These are phyloP conservation scores for Trichoderma aggressivum DNA, from an alignment of 2,329 filamentous ascomycete genomes.

Conservation along the genomic window DNA sequence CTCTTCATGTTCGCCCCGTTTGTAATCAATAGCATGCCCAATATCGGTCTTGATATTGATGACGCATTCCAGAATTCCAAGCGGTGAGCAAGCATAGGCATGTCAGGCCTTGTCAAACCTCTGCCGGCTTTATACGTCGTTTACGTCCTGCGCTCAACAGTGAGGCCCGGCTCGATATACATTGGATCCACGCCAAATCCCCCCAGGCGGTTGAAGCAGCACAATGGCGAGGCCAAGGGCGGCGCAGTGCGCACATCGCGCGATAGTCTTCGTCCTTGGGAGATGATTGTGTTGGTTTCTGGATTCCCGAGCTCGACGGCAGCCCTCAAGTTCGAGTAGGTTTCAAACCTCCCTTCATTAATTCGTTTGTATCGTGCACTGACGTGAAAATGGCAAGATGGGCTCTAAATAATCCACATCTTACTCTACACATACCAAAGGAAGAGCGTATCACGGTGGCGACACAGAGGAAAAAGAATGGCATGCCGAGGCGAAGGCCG, in stretches of 20 bases:
- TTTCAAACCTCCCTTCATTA: conserved; percentile 19
- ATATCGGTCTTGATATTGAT: neutral
- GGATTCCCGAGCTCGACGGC: conserved; percentile 86
- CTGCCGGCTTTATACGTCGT: conserved; percentile 92
- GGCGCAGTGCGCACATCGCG: conserved; percentile 76
- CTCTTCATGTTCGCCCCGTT: neutral
- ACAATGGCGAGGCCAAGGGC: conserved; percentile 81
- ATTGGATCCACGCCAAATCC: conserved; percentile 92
- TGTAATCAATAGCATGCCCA: neutral
- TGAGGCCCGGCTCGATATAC: conserved; percentile 70
- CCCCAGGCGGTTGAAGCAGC: conserved; percentile 77
- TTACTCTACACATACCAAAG: conserved; percentile 72
- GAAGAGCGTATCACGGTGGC: conserved; percentile 56
- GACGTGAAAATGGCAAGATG: conserved; percentile 57
- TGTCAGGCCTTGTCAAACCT: conserved; percentile 46
- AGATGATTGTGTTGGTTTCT: conserved; percentile 81
- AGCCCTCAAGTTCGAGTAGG: conserved; percentile 90
- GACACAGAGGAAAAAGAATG: conserved; percentile 49
- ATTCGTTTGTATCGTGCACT: neutral
- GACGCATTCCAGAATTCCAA: neutral
- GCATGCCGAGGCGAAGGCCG: conserved; percentile 54
- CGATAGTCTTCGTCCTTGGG: conserved; percentile 73
- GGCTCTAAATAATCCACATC: conserved; percentile 84
- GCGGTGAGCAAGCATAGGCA: conserved; percentile 26
- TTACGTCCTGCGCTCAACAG: conserved; percentile 83